These are phyloP conservation scores for Amanita pseudoporphyria DNA, from an alignment of 768 basidiomycete genomes.

Conservation along the genomic window DNA sequence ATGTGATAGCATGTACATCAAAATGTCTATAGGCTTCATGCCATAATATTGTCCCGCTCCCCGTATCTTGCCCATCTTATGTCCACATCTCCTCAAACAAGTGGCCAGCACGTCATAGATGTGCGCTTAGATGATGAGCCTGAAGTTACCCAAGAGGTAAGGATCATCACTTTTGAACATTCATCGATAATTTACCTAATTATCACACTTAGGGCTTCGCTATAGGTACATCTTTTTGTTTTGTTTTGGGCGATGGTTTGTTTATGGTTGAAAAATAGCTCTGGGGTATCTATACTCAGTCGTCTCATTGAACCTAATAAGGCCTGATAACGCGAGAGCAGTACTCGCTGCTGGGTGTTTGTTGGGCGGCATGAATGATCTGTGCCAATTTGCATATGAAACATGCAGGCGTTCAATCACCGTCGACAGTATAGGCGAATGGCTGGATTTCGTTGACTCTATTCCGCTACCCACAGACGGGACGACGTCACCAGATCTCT, in stretches of 20 bases:
- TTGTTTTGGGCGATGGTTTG: not conserved
- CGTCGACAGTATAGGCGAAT: slow-evolving; percentile 62
- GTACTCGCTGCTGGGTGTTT: slow-evolving; percentile 81
- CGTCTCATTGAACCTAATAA: slow-evolving; percentile 56
- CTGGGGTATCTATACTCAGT: slow-evolving; percentile 77
- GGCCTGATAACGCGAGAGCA: slow-evolving; percentile 72
- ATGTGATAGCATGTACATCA: slow-evolving; percentile 57
- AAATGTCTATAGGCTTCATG: slow-evolving; percentile 69
- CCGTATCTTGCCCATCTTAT: slow-evolving; percentile 84
- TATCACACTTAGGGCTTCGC: slow-evolving; percentile 49
- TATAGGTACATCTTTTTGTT: slow-evolving; percentile 44
- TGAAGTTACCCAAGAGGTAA: slow-evolving; percentile 77
- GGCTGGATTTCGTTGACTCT: slow-evolving; percentile 69
- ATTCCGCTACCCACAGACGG: slow-evolving; percentile 43
- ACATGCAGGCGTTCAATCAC: slow-evolving; percentile 69
- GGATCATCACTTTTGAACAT: slow-evolving; percentile 16
- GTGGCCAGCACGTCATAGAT: slow-evolving; percentile 60
- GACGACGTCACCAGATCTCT: slow-evolving; percentile 36
- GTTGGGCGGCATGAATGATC: slow-evolving; percentile 81
- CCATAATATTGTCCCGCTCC: slow-evolving; percentile 80
- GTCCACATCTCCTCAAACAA: slow-evolving; percentile 65
- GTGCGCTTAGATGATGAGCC: slow-evolving; percentile 71
- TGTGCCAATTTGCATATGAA: slow-evolving; percentile 72
- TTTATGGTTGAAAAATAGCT: slow-evolving; percentile 30
- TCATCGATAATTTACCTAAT: slow-evolving; percentile 9